These are phyloP conservation scores for Globisporangium recalcitrans DNA, from an alignment of 352 stramenopile genomes.

Conservation along the genomic window DNA sequence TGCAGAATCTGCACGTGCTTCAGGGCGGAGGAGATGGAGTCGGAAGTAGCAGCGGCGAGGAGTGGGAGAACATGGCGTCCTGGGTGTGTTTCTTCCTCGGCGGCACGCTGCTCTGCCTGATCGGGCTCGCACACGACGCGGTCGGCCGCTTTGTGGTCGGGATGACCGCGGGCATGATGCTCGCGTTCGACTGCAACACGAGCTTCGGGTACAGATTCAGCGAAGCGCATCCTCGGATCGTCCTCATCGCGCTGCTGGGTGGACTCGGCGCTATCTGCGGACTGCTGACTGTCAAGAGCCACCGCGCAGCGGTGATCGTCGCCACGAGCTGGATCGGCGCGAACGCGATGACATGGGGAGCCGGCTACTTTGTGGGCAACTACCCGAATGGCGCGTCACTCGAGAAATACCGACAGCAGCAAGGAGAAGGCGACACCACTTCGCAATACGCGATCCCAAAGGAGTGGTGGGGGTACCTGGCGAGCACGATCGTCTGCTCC, in stretches of 20 bases:
- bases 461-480: constrained; percentile 32
- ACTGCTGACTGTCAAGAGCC: constrained; percentile 2
- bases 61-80: constrained; percentile 25
- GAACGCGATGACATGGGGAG: constrained; percentile 19
- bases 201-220: constrained; percentile 26
- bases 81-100: constrained; percentile 40
- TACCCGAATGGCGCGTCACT: constrained; percentile 25
- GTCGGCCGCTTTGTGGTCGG: constrained; percentile 26
- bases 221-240: constrained; percentile 11
- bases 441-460: constrained; percentile 11
- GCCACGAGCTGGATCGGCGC: constrained; percentile 30
- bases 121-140: constrained; percentile 20
- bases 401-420: constrained; percentile 7
- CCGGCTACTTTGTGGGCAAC: constrained; percentile 29
- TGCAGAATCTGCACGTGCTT: constrained; percentile 14
- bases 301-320: constrained; percentile 15
- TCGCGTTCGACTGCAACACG: constrained; percentile 28
- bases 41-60: neutral
- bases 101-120: constrained; percentile 22
- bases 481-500: constrained; percentile 19
- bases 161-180: constrained; percentile 27
- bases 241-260: neutral
- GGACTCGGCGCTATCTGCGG: constrained; percentile 4
- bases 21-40: neutral
- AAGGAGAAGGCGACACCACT: neutral